Conservation (phyloP, 2,329 filamentous ascomycete genomes). For the Scortechinia acanthostroma region DNA sequence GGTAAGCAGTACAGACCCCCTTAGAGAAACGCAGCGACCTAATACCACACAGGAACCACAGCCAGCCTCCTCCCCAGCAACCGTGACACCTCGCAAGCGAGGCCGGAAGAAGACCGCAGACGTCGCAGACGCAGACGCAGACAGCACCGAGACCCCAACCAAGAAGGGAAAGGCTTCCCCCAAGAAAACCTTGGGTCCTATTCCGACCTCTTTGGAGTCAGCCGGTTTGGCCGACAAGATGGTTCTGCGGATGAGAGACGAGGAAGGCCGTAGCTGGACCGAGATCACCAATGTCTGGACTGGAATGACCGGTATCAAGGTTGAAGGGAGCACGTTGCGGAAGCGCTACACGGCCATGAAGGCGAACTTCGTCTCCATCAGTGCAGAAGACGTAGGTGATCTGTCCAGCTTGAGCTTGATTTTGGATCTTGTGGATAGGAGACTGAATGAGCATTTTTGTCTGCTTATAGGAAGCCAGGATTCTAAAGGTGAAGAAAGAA, state of each 20-base stretch:
- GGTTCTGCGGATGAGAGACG: neutral
- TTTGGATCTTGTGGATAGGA: no score
- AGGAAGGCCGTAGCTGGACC: neutral
- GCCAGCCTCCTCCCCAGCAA: neutral
- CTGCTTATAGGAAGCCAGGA: conserved; percentile 12
- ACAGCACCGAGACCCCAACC: neutral
- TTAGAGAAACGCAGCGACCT: no score
- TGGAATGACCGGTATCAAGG: conserved; percentile 16
- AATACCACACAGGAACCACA: neutral
- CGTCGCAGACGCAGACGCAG: neutral
- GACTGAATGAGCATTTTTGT: no score
- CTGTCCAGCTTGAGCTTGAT: no score
- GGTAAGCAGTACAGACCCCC: no score
- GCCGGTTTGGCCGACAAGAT: neutral
- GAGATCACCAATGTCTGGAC: neutral
- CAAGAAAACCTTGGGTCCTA: neutral
- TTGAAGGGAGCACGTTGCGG: conserved; percentile 21
- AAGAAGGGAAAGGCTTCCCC: neutral
- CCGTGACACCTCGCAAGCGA: neutral
- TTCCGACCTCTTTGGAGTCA: neutral
- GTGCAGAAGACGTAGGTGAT: conserved; percentile 20
- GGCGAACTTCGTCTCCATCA: conserved; percentile 24
- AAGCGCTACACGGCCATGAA: conserved; percentile 26
- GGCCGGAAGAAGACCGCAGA: neutral
- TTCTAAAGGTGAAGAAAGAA: conserved; percentile 23